These are phyloP conservation scores for Pseudogymnoascus sp. DNA, from an alignment of 2,329 filamentous ascomycete genomes.

Conservation along the genomic window DNA sequence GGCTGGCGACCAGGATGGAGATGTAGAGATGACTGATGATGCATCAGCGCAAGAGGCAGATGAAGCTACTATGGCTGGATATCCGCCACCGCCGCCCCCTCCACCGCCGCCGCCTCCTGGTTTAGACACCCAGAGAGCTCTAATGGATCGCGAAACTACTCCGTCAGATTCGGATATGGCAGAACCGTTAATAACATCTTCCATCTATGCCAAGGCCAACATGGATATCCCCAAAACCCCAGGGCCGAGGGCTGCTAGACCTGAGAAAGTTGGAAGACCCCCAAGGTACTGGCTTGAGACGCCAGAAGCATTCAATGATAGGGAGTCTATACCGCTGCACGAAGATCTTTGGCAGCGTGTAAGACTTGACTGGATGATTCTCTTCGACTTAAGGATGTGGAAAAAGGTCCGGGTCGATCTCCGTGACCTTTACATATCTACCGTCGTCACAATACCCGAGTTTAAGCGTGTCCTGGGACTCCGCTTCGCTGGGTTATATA, in stretches of 20 bases:
- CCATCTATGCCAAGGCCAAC: slow-evolving; percentile 56
- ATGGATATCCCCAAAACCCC: slow-evolving; percentile 79
- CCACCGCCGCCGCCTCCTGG: slow-evolving; percentile 48
- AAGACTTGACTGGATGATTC: slow-evolving; percentile 84
- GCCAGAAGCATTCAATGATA: slow-evolving; percentile 60
- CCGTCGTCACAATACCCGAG: slow-evolving; percentile 87
- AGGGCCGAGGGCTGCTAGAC: slow-evolving; percentile 34
- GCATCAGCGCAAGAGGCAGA: slow-evolving; percentile 67
- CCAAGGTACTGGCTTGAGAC: slow-evolving; percentile 83
- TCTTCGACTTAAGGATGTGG: slow-evolving; percentile 94
- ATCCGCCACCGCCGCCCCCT: slow-evolving; percentile 59
- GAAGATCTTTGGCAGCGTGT: slow-evolving; percentile 88
- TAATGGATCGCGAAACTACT: slow-evolving; percentile 54
- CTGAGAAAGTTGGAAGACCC: slow-evolving; percentile 37
- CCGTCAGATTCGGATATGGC: slow-evolving; percentile 68
- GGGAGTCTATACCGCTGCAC: slow-evolving; percentile 57
- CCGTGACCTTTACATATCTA: slow-evolving; percentile 90
- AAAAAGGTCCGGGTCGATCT: slow-evolving; percentile 89
- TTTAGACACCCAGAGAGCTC: slow-evolving; percentile 33
- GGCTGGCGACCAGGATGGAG: slow-evolving; percentile 36
- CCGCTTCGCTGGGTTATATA: slow-evolving; percentile 92
- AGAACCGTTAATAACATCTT: slow-evolving; percentile 57
- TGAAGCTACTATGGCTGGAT: slow-evolving; percentile 71
- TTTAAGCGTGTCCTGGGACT: slow-evolving; percentile 93
- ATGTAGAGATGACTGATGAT: slow-evolving; percentile 28